Conservation (phyloP, 352 stramenopile genomes). For the Phytophthora ramorum region DNA sequence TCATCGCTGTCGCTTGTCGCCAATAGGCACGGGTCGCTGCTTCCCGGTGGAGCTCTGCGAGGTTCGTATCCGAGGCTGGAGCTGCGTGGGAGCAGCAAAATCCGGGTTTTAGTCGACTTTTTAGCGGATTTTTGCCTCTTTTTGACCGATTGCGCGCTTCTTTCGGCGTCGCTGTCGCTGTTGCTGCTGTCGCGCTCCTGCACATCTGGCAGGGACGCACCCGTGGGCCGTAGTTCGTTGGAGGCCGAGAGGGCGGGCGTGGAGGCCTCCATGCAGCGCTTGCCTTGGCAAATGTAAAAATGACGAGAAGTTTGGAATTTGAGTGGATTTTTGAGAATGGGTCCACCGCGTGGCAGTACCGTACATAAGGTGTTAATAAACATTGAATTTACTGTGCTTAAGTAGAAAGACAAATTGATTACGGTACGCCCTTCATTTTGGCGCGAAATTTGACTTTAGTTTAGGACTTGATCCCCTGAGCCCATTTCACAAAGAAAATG, state of each 20-base stretch:
- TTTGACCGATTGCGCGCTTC: not conserved
- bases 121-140: not conserved
- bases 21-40: conserved; percentile 39
- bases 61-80: conserved; percentile 26
- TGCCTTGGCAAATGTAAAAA: not conserved
- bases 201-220: conserved; percentile 20
- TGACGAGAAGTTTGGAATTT: not conserved
- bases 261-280: conserved; percentile 9
- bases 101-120: conserved; percentile 13
- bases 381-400: no score
- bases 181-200: conserved; percentile 15
- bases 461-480: no score
- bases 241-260: not conserved
- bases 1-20: conserved; percentile 27
- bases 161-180: conserved; percentile 21
- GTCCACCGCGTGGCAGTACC: not conserved
- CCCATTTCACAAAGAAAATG: no score
- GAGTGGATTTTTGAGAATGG: conserved; percentile 1
- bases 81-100: conserved; percentile 23
- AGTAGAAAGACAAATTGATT: no score
- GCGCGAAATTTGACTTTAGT: no score
- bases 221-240: conserved; percentile 11
- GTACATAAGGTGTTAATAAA: not conserved
- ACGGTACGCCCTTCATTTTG: no score
- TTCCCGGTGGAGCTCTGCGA: conserved; percentile 4